phyloP scores from a whole-genome alignment of 768 basidiomycete species.

The Boletus pseudo-olivaceus region DNA sequence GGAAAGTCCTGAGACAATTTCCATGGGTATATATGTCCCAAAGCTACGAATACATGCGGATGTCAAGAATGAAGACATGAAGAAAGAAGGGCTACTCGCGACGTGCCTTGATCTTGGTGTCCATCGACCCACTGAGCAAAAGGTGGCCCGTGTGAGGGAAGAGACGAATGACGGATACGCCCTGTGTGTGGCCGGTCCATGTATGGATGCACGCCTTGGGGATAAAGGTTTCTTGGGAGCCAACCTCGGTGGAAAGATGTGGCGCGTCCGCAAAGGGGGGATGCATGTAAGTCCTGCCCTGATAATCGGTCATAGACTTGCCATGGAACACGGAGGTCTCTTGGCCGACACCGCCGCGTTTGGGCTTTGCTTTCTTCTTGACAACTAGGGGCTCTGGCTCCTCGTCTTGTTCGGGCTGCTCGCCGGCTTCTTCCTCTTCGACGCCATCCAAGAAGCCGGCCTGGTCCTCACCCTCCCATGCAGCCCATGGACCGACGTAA shows the following conservation, averaged over 20 bases:
- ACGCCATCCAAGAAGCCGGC: slow-evolving; percentile 49
- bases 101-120: slow-evolving; percentile 93
- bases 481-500: slow-evolving; percentile 94
- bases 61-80: slow-evolving; percentile 3
- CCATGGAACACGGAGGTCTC: slow-evolving; percentile 97
- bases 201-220: slow-evolving; percentile 96
- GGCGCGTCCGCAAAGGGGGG: slow-evolving; percentile 88
- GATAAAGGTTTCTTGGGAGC: slow-evolving; percentile 87
- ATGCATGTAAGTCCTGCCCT: slow-evolving; percentile 97
- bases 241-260: slow-evolving; percentile 72
- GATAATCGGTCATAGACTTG: slow-evolving; percentile 94
- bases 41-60: slow-evolving; percentile 49
- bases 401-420: slow-evolving; percentile 50
- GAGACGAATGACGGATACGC: slow-evolving; percentile 87
- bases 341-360: slow-evolving; percentile 76
- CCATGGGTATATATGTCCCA: slow-evolving; percentile 99
- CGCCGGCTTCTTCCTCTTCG: slow-evolving; percentile 41
- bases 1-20: slow-evolving; percentile 94
- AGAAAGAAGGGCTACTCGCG: neutral
- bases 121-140: slow-evolving; percentile 92
- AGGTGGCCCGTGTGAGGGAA: slow-evolving; percentile 94
- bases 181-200: slow-evolving; percentile 97
- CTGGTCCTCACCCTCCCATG: slow-evolving; percentile 78
- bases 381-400: slow-evolving; percentile 55
- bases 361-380: slow-evolving; percentile 74